A percentile compares a stretch with the other conserved stretches of the same genome.
Evolutionary conservation across 805 yeast genomes (phyloP).

Genomic region (Metschnikowia picachoensis): DNA sequence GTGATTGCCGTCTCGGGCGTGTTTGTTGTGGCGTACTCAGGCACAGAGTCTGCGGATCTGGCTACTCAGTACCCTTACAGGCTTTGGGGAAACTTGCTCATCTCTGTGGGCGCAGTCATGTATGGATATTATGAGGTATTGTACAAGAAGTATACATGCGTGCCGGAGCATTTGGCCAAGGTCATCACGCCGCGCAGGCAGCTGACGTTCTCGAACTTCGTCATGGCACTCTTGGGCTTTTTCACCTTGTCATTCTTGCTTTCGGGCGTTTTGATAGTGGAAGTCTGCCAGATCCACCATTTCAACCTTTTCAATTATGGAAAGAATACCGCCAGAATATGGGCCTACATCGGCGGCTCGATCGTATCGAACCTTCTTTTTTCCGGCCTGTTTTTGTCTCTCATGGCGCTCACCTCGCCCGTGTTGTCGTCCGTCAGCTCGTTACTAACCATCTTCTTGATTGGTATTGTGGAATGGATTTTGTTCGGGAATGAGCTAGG

Average conservation of each 20-base stretch:
- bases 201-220: slow-evolving; percentile 74
- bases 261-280: slow-evolving; percentile 44
- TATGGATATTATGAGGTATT: slow-evolving; percentile 83
- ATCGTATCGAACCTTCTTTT: slow-evolving; percentile 61
- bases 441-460: slow-evolving; percentile 71
- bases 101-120: slow-evolving; percentile 67
- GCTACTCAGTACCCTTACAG: slow-evolving; percentile 50
- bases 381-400: slow-evolving; percentile 65
- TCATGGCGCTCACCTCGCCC: slow-evolving; percentile 83
- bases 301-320: slow-evolving; percentile 52
- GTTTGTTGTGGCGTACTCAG: slow-evolving; percentile 70
- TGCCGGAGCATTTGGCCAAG: slow-evolving; percentile 52
- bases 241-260: slow-evolving; percentile 51
- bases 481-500: slow-evolving; percentile 58
- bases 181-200: slow-evolving; percentile 56
- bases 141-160: slow-evolving; percentile 72
- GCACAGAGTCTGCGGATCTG: slow-evolving; percentile 22
- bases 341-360: slow-evolving; percentile 50
- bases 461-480: slow-evolving; percentile 72
- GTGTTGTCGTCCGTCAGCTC: slow-evolving; percentile 68
- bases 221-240: slow-evolving; percentile 65
- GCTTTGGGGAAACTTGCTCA: slow-evolving; percentile 64
- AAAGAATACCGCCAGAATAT: slow-evolving; percentile 32
- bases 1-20: slow-evolving; percentile 72
- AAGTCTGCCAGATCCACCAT: slow-evolving; percentile 52